Conservation (phyloP, 768 basidiomycete genomes). For the Gymnopilus junonius region DNA sequence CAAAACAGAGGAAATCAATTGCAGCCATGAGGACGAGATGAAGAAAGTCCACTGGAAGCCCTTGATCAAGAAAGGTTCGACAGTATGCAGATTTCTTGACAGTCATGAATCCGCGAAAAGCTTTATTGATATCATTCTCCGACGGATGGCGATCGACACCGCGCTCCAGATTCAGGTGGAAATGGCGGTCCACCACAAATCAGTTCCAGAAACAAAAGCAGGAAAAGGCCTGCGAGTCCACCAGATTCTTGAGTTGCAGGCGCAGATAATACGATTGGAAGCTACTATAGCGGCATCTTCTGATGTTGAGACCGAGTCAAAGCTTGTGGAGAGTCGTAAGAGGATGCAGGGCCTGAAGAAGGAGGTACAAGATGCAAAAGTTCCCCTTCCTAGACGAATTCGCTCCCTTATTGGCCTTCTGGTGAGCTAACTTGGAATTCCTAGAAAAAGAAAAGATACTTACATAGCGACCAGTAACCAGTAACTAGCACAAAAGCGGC, state of each 20-base stretch:
- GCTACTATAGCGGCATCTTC: background rate
- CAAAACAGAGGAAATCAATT: background rate
- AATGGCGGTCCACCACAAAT: background rate
- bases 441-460: too few species aligned
- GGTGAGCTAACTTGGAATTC: background rate
- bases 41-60: background rate
- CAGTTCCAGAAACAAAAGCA: background rate
- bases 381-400: background rate
- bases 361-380: background rate
- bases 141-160: background rate
- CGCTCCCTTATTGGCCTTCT: constrained; percentile 11
- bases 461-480: too few species aligned
- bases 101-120: background rate
- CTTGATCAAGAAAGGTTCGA: background rate
- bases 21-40: background rate
- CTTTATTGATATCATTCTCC: background rate
- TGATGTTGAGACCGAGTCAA: background rate
- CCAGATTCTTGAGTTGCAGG: background rate
- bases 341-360: background rate
- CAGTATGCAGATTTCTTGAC: background rate
- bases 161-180: background rate
- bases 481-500: too few species aligned
- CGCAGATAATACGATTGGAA: background rate
- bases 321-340: background rate
- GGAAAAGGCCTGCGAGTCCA: background rate